A percentile compares a stretch with the other conserved stretches of the same genome.
phyloP scores from a whole-genome alignment of 441 rosid species.

The Bocquillonia castaneifolia region DNA sequence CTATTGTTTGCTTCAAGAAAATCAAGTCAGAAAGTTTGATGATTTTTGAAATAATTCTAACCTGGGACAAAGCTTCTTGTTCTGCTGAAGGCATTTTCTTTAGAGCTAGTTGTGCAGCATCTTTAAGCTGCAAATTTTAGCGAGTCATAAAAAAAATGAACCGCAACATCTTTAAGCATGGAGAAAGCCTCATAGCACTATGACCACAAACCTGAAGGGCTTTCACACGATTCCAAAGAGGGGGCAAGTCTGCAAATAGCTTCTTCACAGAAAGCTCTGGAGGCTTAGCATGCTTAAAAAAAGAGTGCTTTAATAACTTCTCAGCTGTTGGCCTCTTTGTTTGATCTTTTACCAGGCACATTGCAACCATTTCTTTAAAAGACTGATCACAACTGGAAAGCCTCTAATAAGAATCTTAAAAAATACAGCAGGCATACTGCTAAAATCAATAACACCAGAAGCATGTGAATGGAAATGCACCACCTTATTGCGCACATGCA shows the following conservation, averaged over 20 bases:
- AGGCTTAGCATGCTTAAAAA: conserved; percentile 86
- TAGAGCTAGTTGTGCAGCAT: conserved; percentile 85
- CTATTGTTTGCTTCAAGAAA: not conserved
- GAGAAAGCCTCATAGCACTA: conserved; percentile 17
- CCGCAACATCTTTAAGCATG: conserved; percentile 12
- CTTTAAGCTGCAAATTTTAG: conserved; percentile 66
- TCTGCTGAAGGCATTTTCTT: conserved; percentile 92
- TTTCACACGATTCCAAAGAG: conserved; percentile 91
- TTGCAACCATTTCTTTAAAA: conserved; percentile 99
- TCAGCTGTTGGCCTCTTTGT: conserved; percentile 97
- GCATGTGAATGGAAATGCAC: conserved; percentile 2
- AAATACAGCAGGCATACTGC: conserved; percentile 20
- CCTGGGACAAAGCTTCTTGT: conserved; percentile 93
- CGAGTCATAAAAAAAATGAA: conserved; percentile 22
- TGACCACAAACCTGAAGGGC: conserved; percentile 70
- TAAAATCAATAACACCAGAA: conserved; percentile 9
- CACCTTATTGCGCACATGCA: conserved; percentile 12
- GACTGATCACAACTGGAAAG: conserved; percentile 97
- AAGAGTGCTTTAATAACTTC: conserved; percentile 79
- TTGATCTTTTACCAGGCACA: conserved; percentile 99
- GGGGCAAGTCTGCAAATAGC: conserved; percentile 73
- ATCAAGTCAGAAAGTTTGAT: not conserved
- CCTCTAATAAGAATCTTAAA: conserved; percentile 66
- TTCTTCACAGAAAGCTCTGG: conserved; percentile 79
- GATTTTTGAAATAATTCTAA: conserved; percentile 23